Percentiles rank a stretch among this genome's conserved stretches.
These are phyloP conservation scores for Rutstroemia sp. DNA, from an alignment of 2,329 filamentous ascomycete genomes.

Conservation along the genomic window DNA sequence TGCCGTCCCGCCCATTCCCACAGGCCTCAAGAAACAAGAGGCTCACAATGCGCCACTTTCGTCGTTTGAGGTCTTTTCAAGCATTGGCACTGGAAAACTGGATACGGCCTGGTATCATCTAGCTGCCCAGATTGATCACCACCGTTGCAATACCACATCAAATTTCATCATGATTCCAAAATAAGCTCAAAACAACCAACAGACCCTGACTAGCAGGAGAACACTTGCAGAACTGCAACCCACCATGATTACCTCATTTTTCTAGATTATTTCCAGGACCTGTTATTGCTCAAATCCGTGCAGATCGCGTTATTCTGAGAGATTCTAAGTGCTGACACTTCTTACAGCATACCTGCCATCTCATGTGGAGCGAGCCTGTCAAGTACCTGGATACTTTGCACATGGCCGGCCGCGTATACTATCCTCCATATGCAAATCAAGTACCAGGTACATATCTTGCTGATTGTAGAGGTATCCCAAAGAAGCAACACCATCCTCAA, in stretches of 20 bases:
- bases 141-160: not conserved
- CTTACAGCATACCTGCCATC: not conserved
- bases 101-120: too few relatives aligned
- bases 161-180: conserved; percentile 1
- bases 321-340: conserved; percentile 9
- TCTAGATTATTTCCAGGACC: not conserved
- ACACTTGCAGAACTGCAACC: conserved; percentile 6
- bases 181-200: not conserved
- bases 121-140: not conserved
- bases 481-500: not conserved
- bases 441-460: not conserved
- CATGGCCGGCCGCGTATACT: not conserved
- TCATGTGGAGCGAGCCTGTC: too few relatives aligned
- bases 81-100: too few relatives aligned
- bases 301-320: not conserved
- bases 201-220: not conserved
- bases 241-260: conserved; percentile 8
- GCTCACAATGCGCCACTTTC: too few relatives aligned
- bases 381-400: not conserved
- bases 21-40: not conserved
- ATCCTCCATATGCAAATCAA: not conserved
- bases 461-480: not conserved
- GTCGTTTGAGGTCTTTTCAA: too few relatives aligned
- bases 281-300: not conserved
- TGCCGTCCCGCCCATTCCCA: not conserved